Evolutionary conservation across 192 early-diverging fungal genomes (phyloP), one percentile per base, ranked within the genome.

Genomic region (Spinellus fusiger): DNA sequence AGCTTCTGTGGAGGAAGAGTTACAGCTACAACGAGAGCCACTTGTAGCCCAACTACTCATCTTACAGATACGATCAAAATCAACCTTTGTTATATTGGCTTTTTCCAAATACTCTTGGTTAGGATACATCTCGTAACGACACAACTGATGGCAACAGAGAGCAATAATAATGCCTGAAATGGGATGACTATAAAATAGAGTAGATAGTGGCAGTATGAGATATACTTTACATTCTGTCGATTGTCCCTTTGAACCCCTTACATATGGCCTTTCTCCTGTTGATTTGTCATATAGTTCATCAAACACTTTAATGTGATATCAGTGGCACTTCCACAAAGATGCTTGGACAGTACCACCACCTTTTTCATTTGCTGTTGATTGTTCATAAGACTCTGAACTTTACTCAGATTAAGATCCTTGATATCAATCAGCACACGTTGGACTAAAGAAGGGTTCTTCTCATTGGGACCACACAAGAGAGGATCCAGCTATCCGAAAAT

Each of bases 261-360:
- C 59, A 35, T 70, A 53, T 49, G 57, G 60, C 58, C 65, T 9
- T 58, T 54, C 13, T 58, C 46, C 53, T 48, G 51, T 60, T 78
- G 73, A 9, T 80, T 54, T 9, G 72, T 55, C 5, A 64, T 59
- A 59, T 80, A 83, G 52, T 82, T 73, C 29, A 78, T 73, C 9
- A 93, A 59, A 31, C 90, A 91, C 54, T 81, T 84, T 23, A 96
- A 71, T 0, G 91, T 89, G 28, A 94, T 73, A 69, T 96, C 94
- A 0, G 94, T 93, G 5, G 93, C 94, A 12, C 82, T 79, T 27
- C 94, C 94, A 74, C 94, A 96, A 49, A 96, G 77, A 70, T 96
- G 94, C 64, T 96, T 96, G 10, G 92, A 93, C 46, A 85, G 73
- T 2, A 81, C 86, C 4, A 93, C 82, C n/a, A 91, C 70, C 8